Evolutionary conservation across 345 rosid species (phyloP).

Genomic region (Rhodamnia argentea): DNA sequence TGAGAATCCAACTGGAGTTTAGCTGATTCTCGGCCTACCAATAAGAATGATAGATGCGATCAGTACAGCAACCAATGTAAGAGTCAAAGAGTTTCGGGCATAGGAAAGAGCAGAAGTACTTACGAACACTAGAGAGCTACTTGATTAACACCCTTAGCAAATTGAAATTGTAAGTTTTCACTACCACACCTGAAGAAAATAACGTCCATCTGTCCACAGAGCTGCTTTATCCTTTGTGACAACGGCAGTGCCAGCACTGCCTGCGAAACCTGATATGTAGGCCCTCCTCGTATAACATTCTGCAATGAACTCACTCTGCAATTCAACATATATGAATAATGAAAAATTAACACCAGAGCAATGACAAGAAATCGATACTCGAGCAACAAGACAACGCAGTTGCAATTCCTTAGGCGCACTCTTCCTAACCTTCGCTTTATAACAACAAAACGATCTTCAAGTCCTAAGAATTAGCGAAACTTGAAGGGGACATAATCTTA

Average conservation of each 20-base stretch:
- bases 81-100: neutral
- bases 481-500: neutral
- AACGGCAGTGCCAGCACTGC: slow-evolving; percentile 91
- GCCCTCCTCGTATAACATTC: slow-evolving; percentile 85
- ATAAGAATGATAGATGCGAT: neutral
- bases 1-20: slow-evolving; percentile 75
- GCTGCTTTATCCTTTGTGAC: slow-evolving; percentile 89
- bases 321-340: neutral
- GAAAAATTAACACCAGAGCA: neutral
- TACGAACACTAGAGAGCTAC: neutral
- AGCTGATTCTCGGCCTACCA: slow-evolving; percentile 84
- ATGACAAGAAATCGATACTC: neutral
- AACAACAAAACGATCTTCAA: neutral
- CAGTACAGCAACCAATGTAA: neutral
- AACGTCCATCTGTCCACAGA: slow-evolving; percentile 96
- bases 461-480: neutral
- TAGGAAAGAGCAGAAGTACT: neutral
- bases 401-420: neutral
- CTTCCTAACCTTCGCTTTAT: neutral
- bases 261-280: slow-evolving; percentile 77
- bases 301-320: slow-evolving; percentile 94
- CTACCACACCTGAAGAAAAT: slow-evolving; percentile 86
- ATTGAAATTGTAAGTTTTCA: neutral
- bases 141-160: neutral
- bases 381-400: neutral